Percentiles rank a stretch among this genome's conserved stretches.
Evolutionary conservation across 768 basidiomycete genomes (phyloP).

Genomic region (Mycena kentingensis): DNA sequence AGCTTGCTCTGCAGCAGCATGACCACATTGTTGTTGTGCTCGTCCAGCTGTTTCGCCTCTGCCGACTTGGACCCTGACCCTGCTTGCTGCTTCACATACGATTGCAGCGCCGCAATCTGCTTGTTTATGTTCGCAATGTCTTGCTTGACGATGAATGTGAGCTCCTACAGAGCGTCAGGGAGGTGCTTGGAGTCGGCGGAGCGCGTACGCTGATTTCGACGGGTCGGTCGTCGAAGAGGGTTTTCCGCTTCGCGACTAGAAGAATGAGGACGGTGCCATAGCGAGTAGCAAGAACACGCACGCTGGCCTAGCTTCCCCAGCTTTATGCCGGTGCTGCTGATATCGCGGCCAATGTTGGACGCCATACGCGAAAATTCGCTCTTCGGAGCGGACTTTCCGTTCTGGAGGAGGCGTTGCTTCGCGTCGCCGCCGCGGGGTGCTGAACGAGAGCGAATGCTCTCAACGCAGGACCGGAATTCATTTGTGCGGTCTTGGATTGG

Average conservation of each 20-base stretch:
- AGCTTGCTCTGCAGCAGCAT: slow-evolving; percentile 96
- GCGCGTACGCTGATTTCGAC: slow-evolving; percentile 90
- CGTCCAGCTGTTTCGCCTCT: slow-evolving; percentile 86
- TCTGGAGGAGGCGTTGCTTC: slow-evolving; percentile 71
- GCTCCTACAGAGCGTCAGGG: slow-evolving; percentile 58
- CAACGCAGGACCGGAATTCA: slow-evolving; percentile 90
- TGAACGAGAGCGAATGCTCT: slow-evolving; percentile 83
- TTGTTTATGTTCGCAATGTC: slow-evolving; percentile 97
- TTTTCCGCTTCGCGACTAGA: slow-evolving; percentile 96
- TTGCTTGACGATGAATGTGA: slow-evolving; percentile 99
- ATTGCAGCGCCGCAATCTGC: slow-evolving; percentile 90
- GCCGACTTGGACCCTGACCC: slow-evolving; percentile 56
- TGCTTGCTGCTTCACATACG: slow-evolving; percentile 81
- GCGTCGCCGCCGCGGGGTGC: slow-evolving; percentile 62
- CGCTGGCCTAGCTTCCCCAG: slow-evolving; percentile 93
- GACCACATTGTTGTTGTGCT: slow-evolving; percentile 95
- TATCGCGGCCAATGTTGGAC: slow-evolving; percentile 89
- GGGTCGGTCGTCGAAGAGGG: slow-evolving; percentile 96
- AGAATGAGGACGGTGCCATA: slow-evolving; percentile 7
- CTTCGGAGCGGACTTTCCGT: slow-evolving; percentile 54
- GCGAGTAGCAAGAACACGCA: slow-evolving; percentile 44
- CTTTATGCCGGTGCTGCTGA: slow-evolving; percentile 86
- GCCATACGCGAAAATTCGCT: slow-evolving; percentile 95
- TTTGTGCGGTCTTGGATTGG: slow-evolving; percentile 89
- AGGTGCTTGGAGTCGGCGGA: neutral